Base-by-base conservation (phyloP, 768 basidiomycete species). In the Cyclocybe aegerita region DNA sequence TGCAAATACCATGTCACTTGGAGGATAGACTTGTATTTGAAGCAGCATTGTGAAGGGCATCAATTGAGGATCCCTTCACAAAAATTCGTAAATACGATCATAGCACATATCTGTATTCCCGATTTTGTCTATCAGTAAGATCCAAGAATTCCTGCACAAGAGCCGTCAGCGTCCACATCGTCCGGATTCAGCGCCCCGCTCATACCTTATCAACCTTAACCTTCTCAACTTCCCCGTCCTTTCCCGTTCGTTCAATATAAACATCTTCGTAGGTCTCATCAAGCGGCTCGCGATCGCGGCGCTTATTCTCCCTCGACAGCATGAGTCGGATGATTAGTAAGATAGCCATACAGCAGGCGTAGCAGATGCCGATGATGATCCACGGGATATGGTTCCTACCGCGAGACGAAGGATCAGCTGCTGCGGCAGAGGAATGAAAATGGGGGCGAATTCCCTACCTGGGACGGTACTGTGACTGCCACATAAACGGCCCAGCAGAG, bases 401-500 rank as follows among this genome's bases (percentile, higher is more conserved):
- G 23, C 12, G 10, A 50, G 44, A 46, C 5, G 14, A 41, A n/a
- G 35, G 14, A 16, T 16, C 45, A 31, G 12, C n/a, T 23, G 23
- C 23, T 23, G 23, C 15, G 37, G 39, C 10, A 14, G 32, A 9
- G 11, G 10, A 50, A 10, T 34, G 30, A 4, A 3, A 35, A n/a
- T 23, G 15, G 11, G 9, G 14, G 23, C 4, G 11, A 39, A 3
- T 14, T 45, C 44, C 67, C 15, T 48, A 84, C 85, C 85, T 76
- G 4, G 86, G 88, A 52, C 76, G 78, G 60, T 86, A 89, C 62
- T 79, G 70, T 0, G 70, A 70, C 60, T 83, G 79, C 88, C 88
- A 90, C 85, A 90, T 87, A 59, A 88, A 85, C 0, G 88, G 87
- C n/a, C 81, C 82, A 1, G 78, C 79, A 2, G 86, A 70, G 50